phyloP scores from a whole-genome alignment of 345 rosid species.

The Odontarrhena argentea region DNA sequence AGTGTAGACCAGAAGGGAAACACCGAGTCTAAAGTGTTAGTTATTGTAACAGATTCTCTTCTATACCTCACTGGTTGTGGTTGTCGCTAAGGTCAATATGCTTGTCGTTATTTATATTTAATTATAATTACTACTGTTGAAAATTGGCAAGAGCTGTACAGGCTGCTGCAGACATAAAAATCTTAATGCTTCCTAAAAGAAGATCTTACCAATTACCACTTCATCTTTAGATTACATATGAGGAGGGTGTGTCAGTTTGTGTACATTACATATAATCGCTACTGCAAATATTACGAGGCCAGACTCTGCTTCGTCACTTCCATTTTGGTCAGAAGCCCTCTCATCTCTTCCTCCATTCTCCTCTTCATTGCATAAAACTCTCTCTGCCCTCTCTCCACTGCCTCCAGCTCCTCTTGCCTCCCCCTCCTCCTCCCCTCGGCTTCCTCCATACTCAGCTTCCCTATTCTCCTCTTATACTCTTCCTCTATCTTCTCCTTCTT shows the following conservation, averaged over 20 bases:
- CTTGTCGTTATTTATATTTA: constrained; percentile 8
- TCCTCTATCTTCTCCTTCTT: constrained; percentile 82
- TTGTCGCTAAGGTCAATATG: constrained; percentile 8
- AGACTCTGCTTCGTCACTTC: constrained; percentile 77
- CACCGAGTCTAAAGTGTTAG: background rate
- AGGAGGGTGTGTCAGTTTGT: constrained; percentile 3
- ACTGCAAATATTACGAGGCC: constrained; percentile 47
- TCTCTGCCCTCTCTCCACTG: constrained; percentile 70
- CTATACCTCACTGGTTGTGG: constrained; percentile 16
- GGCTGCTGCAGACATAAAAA: constrained; percentile 2
- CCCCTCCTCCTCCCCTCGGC: constrained; percentile 65
- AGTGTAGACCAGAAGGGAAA: constrained; percentile 19
- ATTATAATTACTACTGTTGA: background rate
- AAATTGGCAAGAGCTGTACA: constrained; percentile 18
- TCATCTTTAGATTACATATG: constrained; percentile 23
- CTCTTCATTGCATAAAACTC: constrained; percentile 77
- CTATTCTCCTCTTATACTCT: constrained; percentile 58
- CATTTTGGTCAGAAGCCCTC: constrained; percentile 76
- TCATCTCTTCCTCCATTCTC: constrained; percentile 94
- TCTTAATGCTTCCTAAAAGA: constrained; percentile 13
- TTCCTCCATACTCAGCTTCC: constrained; percentile 65
- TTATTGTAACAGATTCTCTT: constrained; percentile 2
- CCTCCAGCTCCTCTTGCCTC: constrained; percentile 70
- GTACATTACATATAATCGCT: constrained; percentile 21
- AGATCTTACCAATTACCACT: background rate